phyloP scores from a whole-genome alignment of 2,329 filamentous ascomycete genomes.

The Cryphonectria carpinicola region DNA sequence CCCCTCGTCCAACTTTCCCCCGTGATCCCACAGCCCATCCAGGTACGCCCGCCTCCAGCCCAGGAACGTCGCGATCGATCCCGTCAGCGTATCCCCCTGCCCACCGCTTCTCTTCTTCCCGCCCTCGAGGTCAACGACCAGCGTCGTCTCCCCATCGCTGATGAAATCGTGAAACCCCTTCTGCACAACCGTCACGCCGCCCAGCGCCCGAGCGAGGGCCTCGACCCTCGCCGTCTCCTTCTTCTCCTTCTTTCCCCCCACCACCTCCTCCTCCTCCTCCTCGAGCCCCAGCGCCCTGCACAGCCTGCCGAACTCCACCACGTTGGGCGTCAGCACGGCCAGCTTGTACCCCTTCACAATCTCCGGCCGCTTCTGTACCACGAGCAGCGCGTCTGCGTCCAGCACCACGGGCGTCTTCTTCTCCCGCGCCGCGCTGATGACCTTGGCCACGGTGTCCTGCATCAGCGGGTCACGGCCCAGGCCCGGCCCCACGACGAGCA shows the following conservation, averaged over 20 bases:
- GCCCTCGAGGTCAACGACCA: conserved; percentile 76
- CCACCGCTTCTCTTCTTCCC: conserved; percentile 90
- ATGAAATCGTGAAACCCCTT: conserved; percentile 86
- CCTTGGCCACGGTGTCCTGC: conserved; percentile 79
- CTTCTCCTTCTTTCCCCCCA: conserved; percentile 42
- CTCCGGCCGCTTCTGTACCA: conserved; percentile 76
- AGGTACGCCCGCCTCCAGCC: conserved; percentile 88
- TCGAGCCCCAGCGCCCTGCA: conserved; percentile 76
- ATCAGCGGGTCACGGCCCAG: conserved; percentile 88
- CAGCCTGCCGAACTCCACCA: conserved; percentile 86
- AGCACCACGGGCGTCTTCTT: conserved; percentile 78
- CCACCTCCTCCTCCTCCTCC: conserved; percentile 57
- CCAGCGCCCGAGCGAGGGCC: conserved; percentile 73
- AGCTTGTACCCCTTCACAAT: conserved; percentile 79
- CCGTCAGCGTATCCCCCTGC: conserved; percentile 94
- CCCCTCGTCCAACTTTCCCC: conserved; percentile 41
- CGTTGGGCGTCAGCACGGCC: conserved; percentile 91
- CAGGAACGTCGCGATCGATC: conserved; percentile 83
- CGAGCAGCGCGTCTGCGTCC: conserved; percentile 84
- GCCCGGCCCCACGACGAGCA: conserved; percentile 90
- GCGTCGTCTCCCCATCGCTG: conserved; percentile 75
- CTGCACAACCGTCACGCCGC: conserved; percentile 87
- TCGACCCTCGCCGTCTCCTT: conserved; percentile 57
- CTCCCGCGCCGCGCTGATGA: conserved; percentile 78
- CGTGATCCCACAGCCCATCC: conserved; percentile 76